These are phyloP conservation scores for Alternaria triticina DNA, from an alignment of 2,329 filamentous ascomycete species.

Conservation along the genomic window DNA sequence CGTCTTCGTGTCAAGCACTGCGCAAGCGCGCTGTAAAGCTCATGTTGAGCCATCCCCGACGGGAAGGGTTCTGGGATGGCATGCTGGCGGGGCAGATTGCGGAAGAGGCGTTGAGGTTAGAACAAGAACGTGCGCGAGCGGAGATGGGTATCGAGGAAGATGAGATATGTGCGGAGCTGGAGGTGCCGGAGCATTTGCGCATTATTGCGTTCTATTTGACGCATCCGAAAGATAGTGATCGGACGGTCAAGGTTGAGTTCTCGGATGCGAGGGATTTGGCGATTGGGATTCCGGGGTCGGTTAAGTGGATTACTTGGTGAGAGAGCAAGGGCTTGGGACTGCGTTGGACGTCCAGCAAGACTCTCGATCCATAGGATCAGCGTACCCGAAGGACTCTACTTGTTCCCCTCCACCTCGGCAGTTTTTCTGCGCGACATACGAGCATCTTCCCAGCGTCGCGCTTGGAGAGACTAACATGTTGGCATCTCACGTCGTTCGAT, in stretches of 20 bases:
- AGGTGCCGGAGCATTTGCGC: conserved; percentile 30
- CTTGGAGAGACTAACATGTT: too few relatives aligned
- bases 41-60: conserved; percentile 34
- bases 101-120: conserved; percentile 30
- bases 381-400: too few relatives aligned
- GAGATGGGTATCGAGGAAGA: conserved; percentile 6
- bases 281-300: conserved; percentile 17
- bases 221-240: conserved; percentile 22
- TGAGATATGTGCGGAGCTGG: conserved; percentile 10
- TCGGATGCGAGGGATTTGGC: conserved; percentile 24
- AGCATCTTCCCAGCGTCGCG: too few relatives aligned
- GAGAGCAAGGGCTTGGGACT: too few relatives aligned
- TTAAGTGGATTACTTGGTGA: conserved; percentile 16
- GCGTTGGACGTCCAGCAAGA: too few relatives aligned
- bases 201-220: conserved; percentile 26
- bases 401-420: too few relatives aligned
- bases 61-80: conserved; percentile 63
- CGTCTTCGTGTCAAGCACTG: conserved; percentile 22
- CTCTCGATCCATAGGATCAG: too few relatives aligned
- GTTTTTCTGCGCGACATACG: too few relatives aligned
- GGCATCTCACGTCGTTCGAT: too few relatives aligned
- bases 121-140: conserved; percentile 30
- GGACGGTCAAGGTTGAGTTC: conserved; percentile 27
- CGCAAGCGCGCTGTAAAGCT: conserved; percentile 34
- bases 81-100: conserved; percentile 62